Evolutionary conservation across 345 rosid genomes (phyloP).

Genomic region (Corymbia maculata): DNA sequence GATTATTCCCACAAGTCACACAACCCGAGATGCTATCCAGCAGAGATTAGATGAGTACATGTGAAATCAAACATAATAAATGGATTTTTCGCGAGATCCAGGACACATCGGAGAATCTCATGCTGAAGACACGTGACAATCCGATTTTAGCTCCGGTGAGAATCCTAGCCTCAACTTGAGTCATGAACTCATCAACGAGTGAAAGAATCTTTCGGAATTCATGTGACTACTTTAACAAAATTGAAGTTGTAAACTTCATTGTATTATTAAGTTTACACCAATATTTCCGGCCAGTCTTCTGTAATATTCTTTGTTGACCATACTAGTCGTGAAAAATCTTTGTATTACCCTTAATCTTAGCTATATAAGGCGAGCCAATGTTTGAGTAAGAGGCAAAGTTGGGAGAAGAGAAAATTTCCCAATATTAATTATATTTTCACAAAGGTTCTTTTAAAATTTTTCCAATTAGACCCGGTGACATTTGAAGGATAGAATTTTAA

Average conservation of each 20-base stretch:
- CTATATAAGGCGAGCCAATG: neutral
- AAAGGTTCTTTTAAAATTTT: neutral
- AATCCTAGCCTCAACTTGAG: neutral
- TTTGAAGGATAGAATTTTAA: neutral
- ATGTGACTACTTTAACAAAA: neutral
- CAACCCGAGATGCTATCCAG: neutral
- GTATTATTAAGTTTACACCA: neutral
- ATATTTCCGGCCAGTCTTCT: neutral
- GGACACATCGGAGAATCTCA: neutral
- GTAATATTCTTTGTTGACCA: neutral
- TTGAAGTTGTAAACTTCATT: neutral
- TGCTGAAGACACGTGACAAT: neutral
- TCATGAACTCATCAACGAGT: neutral
- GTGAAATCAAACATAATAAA: neutral
- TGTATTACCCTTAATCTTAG: neutral
- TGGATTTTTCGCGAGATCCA: fast-evolving
- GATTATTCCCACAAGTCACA: neutral
- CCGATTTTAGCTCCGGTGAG: neutral
- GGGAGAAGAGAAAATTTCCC: neutral
- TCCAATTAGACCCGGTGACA: neutral
- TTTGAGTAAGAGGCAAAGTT: neutral
- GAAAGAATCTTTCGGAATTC: neutral
- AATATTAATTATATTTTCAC: neutral
- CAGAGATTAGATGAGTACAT: neutral
- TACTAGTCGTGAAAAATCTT: neutral